Base-by-base conservation (phyloP, 352 stramenopile genomes). In the Pythium vanterpoolii region DNA sequence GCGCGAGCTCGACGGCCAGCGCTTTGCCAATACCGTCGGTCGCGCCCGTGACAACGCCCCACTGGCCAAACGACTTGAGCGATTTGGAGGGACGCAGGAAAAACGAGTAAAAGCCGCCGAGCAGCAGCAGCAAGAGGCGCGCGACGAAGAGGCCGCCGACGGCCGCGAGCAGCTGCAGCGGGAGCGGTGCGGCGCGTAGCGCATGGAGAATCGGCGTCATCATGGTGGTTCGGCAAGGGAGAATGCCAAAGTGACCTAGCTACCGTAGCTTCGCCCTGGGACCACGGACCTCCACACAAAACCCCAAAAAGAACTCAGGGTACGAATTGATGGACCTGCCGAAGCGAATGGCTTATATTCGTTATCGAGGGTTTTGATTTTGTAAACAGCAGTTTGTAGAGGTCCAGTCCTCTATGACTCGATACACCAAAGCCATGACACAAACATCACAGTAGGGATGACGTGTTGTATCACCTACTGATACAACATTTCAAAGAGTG, bases 1-100 rank as follows among this genome's bases (percentile, higher is more conserved):
- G 96, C 16, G 97, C 97, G 23, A 99, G 81, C 68, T 98, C 91
- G 62, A 99, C 79, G 46, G 86, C 88, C 24, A 95, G 87, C 26
- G 84, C 88, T 72, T 97, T 96, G 66, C 89, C 90, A 61, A 97
- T 96, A 65, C 90, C 90, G 61, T 97, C 89, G n/a, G 87, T 99
- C 36, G 96, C 97, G 51, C 97, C 97, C 39, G 97, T 99, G 46
- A 99, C 86, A 39, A 99, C 87, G 30, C 94, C 96, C 95, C 97
- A 99, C 73, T 98, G 80, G 52, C 98, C 98, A 58, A 98, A 98
- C 67, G 86, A 86, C 60, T 91, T 96, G 43, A 99, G 68, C 66
- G 97, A 89, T 66, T 97, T 98, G 44, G 79, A 81, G 38, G 93
- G 95, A 23, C 96, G 95, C 43, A 99, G 63, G 75, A 99, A 98